A percentile compares a stretch with the other conserved stretches of the same genome.
phyloP scores from a whole-genome alignment of 768 basidiomycete species.

The Lentinula detonsa region DNA sequence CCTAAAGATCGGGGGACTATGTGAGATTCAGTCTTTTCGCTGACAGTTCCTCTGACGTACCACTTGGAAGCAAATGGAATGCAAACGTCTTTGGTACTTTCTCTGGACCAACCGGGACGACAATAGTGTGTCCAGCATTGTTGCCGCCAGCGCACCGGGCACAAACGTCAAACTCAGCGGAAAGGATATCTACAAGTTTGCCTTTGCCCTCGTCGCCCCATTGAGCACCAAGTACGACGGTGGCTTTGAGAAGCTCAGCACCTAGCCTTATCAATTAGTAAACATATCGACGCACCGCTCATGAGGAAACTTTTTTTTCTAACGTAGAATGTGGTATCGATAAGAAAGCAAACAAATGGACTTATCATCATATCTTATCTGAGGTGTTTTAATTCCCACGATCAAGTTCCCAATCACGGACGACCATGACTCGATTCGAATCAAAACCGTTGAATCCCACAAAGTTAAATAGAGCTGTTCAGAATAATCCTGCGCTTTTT shows the following conservation, averaged over 20 bases:
- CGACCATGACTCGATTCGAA: constrained; percentile 43
- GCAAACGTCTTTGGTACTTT: constrained; percentile 80
- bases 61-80: constrained; percentile 93
- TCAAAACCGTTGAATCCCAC: constrained; percentile 39
- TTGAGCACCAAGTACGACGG: constrained; percentile 81
- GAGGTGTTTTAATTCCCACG: not conserved
- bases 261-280: not conserved
- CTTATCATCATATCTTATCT: not conserved
- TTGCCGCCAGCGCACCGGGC: constrained; percentile 97
- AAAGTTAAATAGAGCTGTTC: constrained; percentile 35
- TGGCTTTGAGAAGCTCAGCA: constrained; percentile 24
- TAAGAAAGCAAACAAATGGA: not conserved
- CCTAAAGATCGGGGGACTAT: constrained; percentile 36
- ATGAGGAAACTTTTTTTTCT: not conserved
- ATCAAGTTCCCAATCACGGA: not conserved
- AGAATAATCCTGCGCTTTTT: constrained; percentile 66
- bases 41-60: constrained; percentile 29
- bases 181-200: constrained; percentile 95
- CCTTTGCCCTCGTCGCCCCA: constrained; percentile 96
- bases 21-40: constrained; percentile 7
- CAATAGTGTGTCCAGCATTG: constrained; percentile 98
- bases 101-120: constrained; percentile 66
- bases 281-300: not conserved
- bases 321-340: not conserved
- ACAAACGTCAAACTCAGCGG: constrained; percentile 85